Conservation (phyloP, 2,329 filamentous ascomycete species). For the Cytospora piceicola region DNA sequence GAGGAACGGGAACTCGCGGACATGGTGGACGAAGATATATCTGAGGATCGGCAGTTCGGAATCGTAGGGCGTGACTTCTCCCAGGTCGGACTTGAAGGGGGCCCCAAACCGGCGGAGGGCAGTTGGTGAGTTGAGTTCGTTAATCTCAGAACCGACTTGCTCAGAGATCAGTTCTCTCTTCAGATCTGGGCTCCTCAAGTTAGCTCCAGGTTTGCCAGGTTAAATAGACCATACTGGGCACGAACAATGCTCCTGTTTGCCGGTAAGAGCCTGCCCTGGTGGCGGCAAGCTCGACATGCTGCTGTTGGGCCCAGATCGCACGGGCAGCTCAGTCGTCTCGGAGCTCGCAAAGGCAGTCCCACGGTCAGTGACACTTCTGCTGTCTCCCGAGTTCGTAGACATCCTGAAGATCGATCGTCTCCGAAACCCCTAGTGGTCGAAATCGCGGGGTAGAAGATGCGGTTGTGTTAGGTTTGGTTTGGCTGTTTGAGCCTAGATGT, state of each 20-base stretch:
- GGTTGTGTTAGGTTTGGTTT: constrained; percentile 13
- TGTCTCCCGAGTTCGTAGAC: constrained; percentile 3
- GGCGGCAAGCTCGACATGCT: constrained; percentile 40
- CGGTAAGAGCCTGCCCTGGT: constrained; percentile 67
- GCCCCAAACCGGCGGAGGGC: constrained; percentile 94
- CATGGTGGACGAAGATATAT: constrained; percentile 97
- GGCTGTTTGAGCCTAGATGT: constrained; percentile 11
- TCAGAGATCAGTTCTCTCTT: constrained; percentile 92
- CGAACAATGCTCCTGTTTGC: constrained; percentile 97
- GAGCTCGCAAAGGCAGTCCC: constrained; percentile 9
- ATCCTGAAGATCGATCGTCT: constrained; percentile 6
- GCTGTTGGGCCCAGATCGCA: constrained; percentile 35
- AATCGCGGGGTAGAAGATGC: constrained; percentile 13
- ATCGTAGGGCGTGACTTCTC: constrained; percentile 90
- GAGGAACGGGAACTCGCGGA: constrained; percentile 96
- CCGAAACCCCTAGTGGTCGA: background rate
- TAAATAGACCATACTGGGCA: constrained; percentile 26
- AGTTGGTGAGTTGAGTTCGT: constrained; percentile 91
- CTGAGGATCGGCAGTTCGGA: constrained; percentile 91
- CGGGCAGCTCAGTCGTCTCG: constrained; percentile 28
- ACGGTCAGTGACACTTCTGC: constrained; percentile 21
- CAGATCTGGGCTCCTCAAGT: constrained; percentile 64
- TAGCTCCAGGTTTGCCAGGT: constrained; percentile 32
- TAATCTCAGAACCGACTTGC: constrained; percentile 89
- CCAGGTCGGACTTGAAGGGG: constrained; percentile 89